These are phyloP conservation scores for Bromus sterilis DNA, from an alignment of 176 grass and related monocot species.

Conservation along the genomic window DNA sequence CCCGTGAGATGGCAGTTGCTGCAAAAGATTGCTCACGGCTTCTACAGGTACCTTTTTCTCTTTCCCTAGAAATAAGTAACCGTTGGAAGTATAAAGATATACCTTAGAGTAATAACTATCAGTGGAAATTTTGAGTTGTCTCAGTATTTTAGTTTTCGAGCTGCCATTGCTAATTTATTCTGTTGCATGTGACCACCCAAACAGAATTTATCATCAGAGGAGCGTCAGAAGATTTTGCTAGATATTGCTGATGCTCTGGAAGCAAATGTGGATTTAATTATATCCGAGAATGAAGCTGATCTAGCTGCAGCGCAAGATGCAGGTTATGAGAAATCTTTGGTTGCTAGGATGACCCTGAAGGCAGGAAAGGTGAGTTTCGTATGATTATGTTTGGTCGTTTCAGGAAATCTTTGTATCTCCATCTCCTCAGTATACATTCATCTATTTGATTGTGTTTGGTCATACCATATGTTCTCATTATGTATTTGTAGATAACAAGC, in stretches of 20 bases:
- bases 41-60: constrained; percentile 47
- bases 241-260: constrained; percentile 89
- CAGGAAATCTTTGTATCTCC: neutral
- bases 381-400: too few relatives aligned
- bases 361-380: constrained; percentile 54
- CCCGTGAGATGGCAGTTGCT: constrained; percentile 78
- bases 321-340: constrained; percentile 78
- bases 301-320: constrained; percentile 47
- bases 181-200: neutral
- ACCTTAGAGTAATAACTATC: neutral
- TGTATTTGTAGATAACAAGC: constrained; percentile 60
- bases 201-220: constrained; percentile 81
- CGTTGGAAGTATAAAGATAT: neutral
- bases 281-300: constrained; percentile 80
- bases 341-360: constrained; percentile 90
- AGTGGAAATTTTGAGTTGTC: neutral
- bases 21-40: constrained; percentile 80
- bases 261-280: constrained; percentile 70
- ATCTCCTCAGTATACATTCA: neutral
- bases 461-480: neutral
- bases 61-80: neutral
- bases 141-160: neutral
- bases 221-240: constrained; percentile 87
- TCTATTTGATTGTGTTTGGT: neutral
- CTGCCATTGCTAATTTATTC: neutral